A percentile compares a stretch with the other conserved stretches of the same genome.
phyloP scores from a whole-genome alignment of 345 rosid genomes.

The Physaria fendleri region DNA sequence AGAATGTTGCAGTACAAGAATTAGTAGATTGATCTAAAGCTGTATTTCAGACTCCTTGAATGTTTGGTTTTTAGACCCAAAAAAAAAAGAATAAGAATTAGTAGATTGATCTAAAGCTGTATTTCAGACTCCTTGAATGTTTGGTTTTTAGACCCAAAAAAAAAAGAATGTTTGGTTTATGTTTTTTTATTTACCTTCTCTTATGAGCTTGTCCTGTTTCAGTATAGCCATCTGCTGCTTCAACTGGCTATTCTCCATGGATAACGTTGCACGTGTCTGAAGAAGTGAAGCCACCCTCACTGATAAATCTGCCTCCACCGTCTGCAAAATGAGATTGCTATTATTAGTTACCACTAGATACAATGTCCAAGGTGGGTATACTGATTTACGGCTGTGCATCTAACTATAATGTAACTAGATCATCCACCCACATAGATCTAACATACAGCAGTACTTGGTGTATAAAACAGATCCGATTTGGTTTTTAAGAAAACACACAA shows the following conservation, averaged over 20 bases:
- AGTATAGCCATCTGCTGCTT: constrained; percentile 51
- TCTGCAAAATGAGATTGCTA: constrained; percentile 28
- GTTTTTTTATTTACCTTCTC: constrained; percentile 39
- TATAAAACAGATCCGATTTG: background rate
- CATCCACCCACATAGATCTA: background rate
- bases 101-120: background rate
- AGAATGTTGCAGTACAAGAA: background rate
- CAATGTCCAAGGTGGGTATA: background rate
- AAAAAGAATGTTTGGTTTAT: too few species aligned
- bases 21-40: background rate
- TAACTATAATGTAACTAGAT: background rate
- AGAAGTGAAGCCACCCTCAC: constrained; percentile 47
- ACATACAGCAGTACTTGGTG: constrained; percentile 1
- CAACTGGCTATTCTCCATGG: constrained; percentile 56
- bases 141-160: too few species aligned
- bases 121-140: background rate
- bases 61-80: too few species aligned
- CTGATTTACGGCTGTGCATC: background rate
- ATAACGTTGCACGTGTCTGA: constrained; percentile 51
- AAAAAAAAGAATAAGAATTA: too few species aligned
- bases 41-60: background rate
- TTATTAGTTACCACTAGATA: constrained; percentile 1
- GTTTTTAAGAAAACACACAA: background rate
- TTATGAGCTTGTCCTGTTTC: constrained; percentile 49
- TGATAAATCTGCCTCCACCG: constrained; percentile 52